Conservation (phyloP, 129 eudicot species). For the Flaveria bidentis region DNA sequence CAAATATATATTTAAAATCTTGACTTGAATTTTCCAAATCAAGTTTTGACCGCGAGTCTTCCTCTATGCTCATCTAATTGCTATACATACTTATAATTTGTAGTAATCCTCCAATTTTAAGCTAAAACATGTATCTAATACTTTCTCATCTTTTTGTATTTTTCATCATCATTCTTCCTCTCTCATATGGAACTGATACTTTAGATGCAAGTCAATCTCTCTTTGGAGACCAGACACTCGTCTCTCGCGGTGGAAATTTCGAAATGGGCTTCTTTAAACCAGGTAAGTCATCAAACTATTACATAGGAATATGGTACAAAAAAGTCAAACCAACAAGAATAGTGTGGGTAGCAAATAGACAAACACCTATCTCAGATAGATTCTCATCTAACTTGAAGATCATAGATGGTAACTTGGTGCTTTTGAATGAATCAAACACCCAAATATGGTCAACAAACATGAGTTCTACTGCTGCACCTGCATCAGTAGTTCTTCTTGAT, state of each 20-base stretch:
- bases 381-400: conserved; percentile 34
- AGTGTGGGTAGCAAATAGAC: conserved; percentile 73
- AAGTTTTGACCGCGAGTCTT: no score
- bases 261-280: conserved; percentile 55
- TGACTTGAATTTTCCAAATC: no score
- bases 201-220: conserved; percentile 34
- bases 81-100: no score
- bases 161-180: conserved; percentile 1
- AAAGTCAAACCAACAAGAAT: conserved; percentile 14
- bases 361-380: conserved; percentile 39
- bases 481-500: conserved; percentile 38
- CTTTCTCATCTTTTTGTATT: not conserved
- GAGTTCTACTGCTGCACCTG: conserved; percentile 18
- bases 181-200: conserved; percentile 31
- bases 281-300: conserved; percentile 46
- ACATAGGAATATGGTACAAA: conserved; percentile 55
- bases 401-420: conserved; percentile 46
- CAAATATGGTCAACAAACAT: conserved; percentile 53
- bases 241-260: conserved; percentile 39
- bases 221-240: conserved; percentile 41
- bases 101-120: not conserved
- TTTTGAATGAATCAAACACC: conserved; percentile 32
- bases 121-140: not conserved
- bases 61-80: not conserved
- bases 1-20: no score